phyloP scores from a whole-genome alignment of 2,329 filamentous ascomycete species.

The Fusarium secorum region DNA sequence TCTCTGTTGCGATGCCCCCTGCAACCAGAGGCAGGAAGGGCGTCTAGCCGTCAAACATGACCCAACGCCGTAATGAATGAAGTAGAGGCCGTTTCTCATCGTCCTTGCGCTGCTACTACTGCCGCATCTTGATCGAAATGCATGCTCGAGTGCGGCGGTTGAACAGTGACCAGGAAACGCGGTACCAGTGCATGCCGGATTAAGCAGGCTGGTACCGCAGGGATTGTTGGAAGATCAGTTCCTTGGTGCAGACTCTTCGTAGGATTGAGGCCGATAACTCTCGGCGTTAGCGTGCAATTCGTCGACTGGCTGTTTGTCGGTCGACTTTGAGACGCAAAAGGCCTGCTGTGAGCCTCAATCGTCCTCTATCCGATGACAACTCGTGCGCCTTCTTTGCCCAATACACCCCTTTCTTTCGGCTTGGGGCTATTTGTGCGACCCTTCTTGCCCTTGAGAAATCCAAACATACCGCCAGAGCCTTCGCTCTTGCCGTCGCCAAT shows the following conservation, averaged over 20 bases:
- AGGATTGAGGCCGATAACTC: conserved; percentile 2
- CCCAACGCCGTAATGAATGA: conserved; percentile 37
- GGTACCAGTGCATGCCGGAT: background rate
- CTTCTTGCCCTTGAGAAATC: conserved; percentile 89
- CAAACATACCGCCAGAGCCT: conserved; percentile 82
- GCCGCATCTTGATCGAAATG: background rate
- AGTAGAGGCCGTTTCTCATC: conserved; percentile 39
- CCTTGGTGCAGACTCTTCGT: conserved; percentile 4
- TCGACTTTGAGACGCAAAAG: conserved; percentile 23
- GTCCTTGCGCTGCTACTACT: conserved; percentile 19
- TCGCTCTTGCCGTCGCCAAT: conserved; percentile 60
- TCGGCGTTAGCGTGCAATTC: conserved; percentile 10
- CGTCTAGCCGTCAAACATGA: conserved; percentile 37
- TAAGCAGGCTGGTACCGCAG: conserved; percentile 1
- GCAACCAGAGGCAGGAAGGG: conserved; percentile 27
- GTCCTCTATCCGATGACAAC: conserved; percentile 72
- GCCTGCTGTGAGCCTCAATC: conserved; percentile 28
- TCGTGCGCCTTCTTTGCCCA: conserved; percentile 93
- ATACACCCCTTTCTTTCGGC: conserved; percentile 88
- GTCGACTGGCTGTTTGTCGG: conserved; percentile 16
- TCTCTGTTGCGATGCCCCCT: conserved; percentile 20
- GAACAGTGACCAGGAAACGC: conserved; percentile 5
- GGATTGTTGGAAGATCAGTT: conserved; percentile 7
- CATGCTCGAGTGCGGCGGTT: conserved; percentile 13
- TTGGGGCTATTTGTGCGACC: conserved; percentile 91